Evolutionary conservation across 2,329 filamentous ascomycete genomes (phyloP).

Genomic region (Tolypocladium ophioglossoides): DNA sequence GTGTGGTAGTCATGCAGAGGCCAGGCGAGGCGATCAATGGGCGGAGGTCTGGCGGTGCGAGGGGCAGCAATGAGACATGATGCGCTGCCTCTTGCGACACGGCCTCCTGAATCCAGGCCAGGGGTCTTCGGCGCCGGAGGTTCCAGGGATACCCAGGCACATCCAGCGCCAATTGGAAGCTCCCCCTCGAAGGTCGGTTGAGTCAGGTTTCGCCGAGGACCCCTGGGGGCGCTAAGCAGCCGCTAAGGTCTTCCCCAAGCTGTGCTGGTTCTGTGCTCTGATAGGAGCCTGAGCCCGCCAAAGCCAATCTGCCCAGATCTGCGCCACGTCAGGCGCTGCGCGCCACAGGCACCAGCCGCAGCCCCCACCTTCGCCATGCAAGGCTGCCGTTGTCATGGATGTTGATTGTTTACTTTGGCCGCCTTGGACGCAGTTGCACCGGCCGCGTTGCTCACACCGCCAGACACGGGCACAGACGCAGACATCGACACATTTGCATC

Average conservation of each 20-base stretch:
- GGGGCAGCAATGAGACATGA: conserved; percentile 26
- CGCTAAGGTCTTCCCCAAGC: not conserved
- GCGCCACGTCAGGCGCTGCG: not conserved
- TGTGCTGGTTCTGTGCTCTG: not conserved
- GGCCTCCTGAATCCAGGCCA: not conserved
- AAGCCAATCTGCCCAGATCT: not conserved
- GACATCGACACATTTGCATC: not conserved
- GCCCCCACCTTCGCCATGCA: conserved; percentile 5
- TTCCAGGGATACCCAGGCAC: not conserved
- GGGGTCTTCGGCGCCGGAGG: not conserved
- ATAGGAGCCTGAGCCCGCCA: not conserved
- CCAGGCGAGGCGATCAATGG: conserved; percentile 3
- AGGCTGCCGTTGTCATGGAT: conserved; percentile 16
- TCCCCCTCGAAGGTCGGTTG: not conserved
- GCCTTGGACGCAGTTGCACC: not conserved
- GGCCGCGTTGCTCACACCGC: not conserved
- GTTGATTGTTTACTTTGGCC: conserved; percentile 15
- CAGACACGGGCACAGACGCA: not conserved
- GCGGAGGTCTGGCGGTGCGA: conserved; percentile 1
- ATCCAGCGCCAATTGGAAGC: conserved; percentile 1
- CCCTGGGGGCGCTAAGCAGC: not conserved
- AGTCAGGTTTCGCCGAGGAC: not conserved
- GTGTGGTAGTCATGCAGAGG: not conserved
- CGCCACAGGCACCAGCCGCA: conserved; percentile 10
- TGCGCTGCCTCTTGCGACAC: conserved; percentile 13